A percentile compares a stretch with the other conserved stretches of the same genome.
Evolutionary conservation across 2,329 filamentous ascomycete species (phyloP).

Genomic region (Aspergillus neoniger): DNA sequence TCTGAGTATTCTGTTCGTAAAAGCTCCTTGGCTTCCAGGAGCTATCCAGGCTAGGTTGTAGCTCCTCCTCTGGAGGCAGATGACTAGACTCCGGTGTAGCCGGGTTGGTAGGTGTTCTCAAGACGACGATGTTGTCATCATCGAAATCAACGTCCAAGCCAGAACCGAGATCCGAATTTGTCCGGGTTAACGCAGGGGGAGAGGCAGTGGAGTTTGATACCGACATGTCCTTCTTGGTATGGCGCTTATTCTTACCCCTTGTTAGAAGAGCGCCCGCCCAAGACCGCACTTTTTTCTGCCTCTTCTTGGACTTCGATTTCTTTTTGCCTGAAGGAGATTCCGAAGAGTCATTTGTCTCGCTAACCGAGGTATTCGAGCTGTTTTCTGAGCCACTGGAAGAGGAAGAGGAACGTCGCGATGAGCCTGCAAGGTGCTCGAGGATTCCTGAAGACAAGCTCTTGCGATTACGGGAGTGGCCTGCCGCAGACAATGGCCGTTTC

Average conservation of each 20-base stretch:
- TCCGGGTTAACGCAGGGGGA: conserved; percentile 46
- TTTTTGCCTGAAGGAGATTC: conserved; percentile 32
- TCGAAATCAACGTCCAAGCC: conserved; percentile 52
- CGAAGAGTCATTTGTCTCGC: conserved; percentile 25
- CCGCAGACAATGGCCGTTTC: conserved; percentile 46
- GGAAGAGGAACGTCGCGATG: conserved; percentile 30
- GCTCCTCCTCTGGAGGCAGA: conserved; percentile 18
- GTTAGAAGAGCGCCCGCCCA: conserved; percentile 57
- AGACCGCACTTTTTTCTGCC: conserved; percentile 73
- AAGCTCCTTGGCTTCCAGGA: conserved; percentile 49
- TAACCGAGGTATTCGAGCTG: conserved; percentile 34
- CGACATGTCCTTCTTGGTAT: conserved; percentile 44
- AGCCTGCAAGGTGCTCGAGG: conserved; percentile 28
- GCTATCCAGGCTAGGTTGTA: conserved; percentile 33
- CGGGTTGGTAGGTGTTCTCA: conserved; percentile 46
- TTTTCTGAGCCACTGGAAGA: conserved; percentile 35
- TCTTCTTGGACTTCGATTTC: conserved; percentile 47
- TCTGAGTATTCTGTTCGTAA: conserved; percentile 50
- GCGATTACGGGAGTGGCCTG: conserved; percentile 35
- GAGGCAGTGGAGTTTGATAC: conserved; percentile 43
- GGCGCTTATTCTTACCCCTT: conserved; percentile 49
- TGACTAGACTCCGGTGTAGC: conserved; percentile 31
- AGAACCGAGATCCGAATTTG: conserved; percentile 45
- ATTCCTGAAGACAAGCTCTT: conserved; percentile 35
- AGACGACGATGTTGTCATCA: conserved; percentile 51